These are phyloP conservation scores for Nannochloropsis oceanica DNA, from an alignment of 108 stramenopile genomes.

Conservation along the genomic window DNA sequence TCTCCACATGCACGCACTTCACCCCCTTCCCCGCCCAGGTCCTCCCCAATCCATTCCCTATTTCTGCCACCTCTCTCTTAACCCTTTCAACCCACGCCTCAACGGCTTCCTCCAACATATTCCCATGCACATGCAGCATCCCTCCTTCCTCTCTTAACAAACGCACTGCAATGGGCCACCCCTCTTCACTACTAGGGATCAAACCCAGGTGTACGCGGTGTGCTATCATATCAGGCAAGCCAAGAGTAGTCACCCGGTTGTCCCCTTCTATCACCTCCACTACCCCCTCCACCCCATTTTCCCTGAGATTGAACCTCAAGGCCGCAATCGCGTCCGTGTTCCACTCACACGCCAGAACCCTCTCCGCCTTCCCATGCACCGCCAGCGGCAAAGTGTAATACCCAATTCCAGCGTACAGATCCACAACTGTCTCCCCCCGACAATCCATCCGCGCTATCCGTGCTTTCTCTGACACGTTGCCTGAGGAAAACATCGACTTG, in stretches of 20 bases:
- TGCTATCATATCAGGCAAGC: conserved; percentile 41
- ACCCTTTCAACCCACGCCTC: conserved; percentile 43
- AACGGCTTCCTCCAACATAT: conserved; percentile 42
- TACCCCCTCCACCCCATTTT: conserved; percentile 52
- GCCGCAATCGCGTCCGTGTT: conserved; percentile 61
- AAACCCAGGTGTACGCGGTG: conserved; percentile 68
- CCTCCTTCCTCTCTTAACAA: conserved; percentile 53
- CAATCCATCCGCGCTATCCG: conserved; percentile 58
- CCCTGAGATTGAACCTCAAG: conserved; percentile 54
- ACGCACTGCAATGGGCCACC: conserved; percentile 61
- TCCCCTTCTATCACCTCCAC: conserved; percentile 60
- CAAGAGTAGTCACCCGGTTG: conserved; percentile 37
- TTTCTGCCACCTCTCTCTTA: not conserved
- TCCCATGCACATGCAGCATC: conserved; percentile 83
- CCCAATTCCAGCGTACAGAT: conserved; percentile 90
- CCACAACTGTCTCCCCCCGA: conserved; percentile 57
- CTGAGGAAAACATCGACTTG: conserved; percentile 81
- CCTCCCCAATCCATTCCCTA: not conserved
- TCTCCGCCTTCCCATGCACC: conserved; percentile 49
- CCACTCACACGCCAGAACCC: conserved; percentile 77
- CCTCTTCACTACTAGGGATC: conserved; percentile 74
- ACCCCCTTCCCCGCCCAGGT: conserved; percentile 42
- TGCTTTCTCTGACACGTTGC: conserved; percentile 79
- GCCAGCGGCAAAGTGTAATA: conserved; percentile 82
- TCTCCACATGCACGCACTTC: conserved; percentile 52